A percentile compares a stretch with the other conserved stretches of the same genome.
Conservation (phyloP, 202 grass and related monocot species). For the Carex sylvatica region DNA sequence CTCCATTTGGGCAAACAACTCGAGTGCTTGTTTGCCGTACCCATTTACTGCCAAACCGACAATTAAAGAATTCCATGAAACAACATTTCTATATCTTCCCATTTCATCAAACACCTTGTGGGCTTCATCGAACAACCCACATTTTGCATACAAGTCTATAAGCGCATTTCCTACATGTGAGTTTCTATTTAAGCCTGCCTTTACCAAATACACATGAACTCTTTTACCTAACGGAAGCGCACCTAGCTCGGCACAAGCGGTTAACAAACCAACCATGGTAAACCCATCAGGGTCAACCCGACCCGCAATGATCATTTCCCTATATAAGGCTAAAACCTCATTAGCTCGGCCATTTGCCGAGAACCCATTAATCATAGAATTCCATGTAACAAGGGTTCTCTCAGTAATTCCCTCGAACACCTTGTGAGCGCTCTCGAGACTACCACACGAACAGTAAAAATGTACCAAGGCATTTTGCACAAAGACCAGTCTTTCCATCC, state of each 20-base stretch:
- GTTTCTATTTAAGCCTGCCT: slow-evolving; percentile 50
- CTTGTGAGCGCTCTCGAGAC: slow-evolving; percentile 63
- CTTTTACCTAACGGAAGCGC: slow-evolving; percentile 52
- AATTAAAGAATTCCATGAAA: slow-evolving; percentile 68
- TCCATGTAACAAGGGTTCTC: slow-evolving; percentile 75
- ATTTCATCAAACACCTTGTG: slow-evolving; percentile 64
- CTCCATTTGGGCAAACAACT: slow-evolving; percentile 64
- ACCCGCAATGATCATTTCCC: slow-evolving; percentile 39
- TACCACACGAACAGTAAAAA: slow-evolving; percentile 52
- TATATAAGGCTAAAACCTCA: slow-evolving; percentile 62
- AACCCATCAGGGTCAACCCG: slow-evolving; percentile 47
- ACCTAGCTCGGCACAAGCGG: slow-evolving; percentile 53
- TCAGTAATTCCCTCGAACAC: slow-evolving; percentile 57
- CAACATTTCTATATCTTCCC: slow-evolving; percentile 34
- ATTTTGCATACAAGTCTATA: slow-evolving; percentile 78
- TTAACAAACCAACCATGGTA: slow-evolving; percentile 69
- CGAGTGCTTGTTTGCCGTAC: slow-evolving; percentile 56
- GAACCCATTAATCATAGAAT: slow-evolving; percentile 67
- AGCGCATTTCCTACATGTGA: slow-evolving; percentile 58
- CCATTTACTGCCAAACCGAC: slow-evolving; percentile 72
- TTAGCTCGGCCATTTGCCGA: slow-evolving; percentile 66
- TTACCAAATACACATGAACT: slow-evolving; percentile 47
- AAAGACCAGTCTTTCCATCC: slow-evolving; percentile 47
- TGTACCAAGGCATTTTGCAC: slow-evolving; percentile 69
- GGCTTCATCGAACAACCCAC: slow-evolving; percentile 44